phyloP scores from a whole-genome alignment of 2,329 filamentous ascomycete genomes.

The Fusarium nurragi region DNA sequence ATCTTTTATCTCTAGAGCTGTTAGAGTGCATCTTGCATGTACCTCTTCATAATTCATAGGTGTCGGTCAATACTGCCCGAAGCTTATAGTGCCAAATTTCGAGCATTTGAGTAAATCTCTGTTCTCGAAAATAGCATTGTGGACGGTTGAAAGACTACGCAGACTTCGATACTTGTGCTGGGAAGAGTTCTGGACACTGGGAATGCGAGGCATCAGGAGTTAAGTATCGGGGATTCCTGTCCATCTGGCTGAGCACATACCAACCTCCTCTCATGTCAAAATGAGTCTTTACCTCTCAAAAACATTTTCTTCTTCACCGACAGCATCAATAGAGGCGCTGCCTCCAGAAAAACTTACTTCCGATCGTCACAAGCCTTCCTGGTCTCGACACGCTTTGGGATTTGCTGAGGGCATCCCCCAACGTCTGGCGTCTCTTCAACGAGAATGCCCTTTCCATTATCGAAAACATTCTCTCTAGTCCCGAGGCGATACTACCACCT shows the following conservation, averaged over 20 bases:
- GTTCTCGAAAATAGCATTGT: no score
- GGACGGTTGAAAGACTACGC: no score
- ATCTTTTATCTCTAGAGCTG: background rate
- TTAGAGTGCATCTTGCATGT: no score
- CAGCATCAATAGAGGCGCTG: conserved; percentile 15
- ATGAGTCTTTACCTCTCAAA: background rate
- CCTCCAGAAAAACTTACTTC: conserved; percentile 19
- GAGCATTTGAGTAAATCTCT: no score
- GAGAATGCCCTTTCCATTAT: conserved; percentile 4
- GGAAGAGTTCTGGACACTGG: background rate
- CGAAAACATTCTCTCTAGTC: conserved; percentile 17
- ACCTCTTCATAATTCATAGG: no score
- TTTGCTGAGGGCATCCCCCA: conserved; percentile 21
- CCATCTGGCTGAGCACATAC: no score
- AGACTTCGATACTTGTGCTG: no score
- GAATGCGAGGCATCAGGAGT: no score
- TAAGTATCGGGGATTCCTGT: no score
- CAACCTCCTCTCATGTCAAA: background rate
- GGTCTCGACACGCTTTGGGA: conserved; percentile 28
- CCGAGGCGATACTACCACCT: conserved; percentile 9
- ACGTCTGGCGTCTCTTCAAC: conserved; percentile 17
- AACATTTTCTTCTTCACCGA: background rate
- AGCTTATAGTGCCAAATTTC: no score
- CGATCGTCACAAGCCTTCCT: conserved; percentile 15
- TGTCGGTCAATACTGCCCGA: no score